These are phyloP conservation scores for Eutrema yunnanense DNA, from an alignment of 345 rosid species.

Conservation along the genomic window DNA sequence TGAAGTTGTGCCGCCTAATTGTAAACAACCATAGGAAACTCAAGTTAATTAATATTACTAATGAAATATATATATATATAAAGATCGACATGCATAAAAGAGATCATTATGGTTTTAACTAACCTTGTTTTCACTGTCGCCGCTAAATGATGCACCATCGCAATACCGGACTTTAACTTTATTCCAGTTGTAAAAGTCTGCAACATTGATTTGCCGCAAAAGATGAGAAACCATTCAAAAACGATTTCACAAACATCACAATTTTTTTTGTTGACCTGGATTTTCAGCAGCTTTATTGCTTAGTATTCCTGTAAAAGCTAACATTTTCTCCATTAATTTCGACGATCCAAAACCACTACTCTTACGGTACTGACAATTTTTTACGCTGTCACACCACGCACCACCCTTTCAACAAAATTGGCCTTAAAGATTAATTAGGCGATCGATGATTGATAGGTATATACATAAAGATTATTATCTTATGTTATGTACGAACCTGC, in stretches of 20 bases:
- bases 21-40: neutral
- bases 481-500: slow-evolving; percentile 43
- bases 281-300: slow-evolving; percentile 65
- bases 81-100: neutral
- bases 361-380: slow-evolving; percentile 58
- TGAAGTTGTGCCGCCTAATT: slow-evolving; percentile 67
- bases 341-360: slow-evolving; percentile 63
- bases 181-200: slow-evolving; percentile 96
- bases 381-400: slow-evolving; percentile 81
- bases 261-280: slow-evolving; percentile 47
- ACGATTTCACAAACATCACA: neutral
- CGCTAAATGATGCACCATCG: slow-evolving; percentile 86
- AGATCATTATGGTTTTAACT: neutral
- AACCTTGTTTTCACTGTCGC: slow-evolving; percentile 75
- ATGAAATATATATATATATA: too few relatives aligned
- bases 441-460: neutral
- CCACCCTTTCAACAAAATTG: slow-evolving; percentile 55
- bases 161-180: slow-evolving; percentile 83
- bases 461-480: neutral
- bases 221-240: neutral
- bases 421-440: neutral
- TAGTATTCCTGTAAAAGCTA: slow-evolving; percentile 61
- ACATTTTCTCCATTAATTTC: slow-evolving; percentile 52
- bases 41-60: neutral
- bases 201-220: neutral